Base-by-base conservation (phyloP, 208 protist species). In the Leishmania turanica region DNA sequence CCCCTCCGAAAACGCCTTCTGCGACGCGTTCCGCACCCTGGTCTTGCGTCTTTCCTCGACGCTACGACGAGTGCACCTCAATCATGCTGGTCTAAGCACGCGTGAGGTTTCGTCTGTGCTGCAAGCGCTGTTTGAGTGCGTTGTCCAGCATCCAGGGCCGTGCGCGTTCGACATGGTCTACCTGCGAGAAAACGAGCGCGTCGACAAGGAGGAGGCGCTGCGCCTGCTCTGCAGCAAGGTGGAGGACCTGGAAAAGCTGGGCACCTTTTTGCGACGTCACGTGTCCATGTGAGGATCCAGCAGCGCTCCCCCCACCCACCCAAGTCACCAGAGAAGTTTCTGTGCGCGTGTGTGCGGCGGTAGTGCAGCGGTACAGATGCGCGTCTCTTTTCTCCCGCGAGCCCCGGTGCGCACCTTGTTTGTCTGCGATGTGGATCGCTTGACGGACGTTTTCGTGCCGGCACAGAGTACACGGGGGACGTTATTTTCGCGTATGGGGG, bases 61-160 rank as follows among this genome's bases (percentile, higher is more conserved):
- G 19, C 82, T 89, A 3, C 80, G 81, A 0, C 88, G 88, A 13
- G 9, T 91, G 8, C 88, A 91, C 47, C 78, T 91, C 27, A 89
- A 89, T 45, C 88, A 91, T 64, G 81, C 82, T 5, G 74, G 66
- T 3, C 40, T 91, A 13, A 74, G 11, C 47, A 85, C 85, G 2
- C n/a, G 9, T 0, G 82, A 87, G 34, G 81, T 70, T 13, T 53
- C 74, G 19, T 56, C 7, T 21, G 19, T 91, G 7, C 37, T 91
- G 13, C 42, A 37, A 17, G 56, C 53, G 1, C 42, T 88, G n/a
- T 64, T 87, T 24, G 64, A 69, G 64, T 76, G 42, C n/a, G 51
- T 73, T 13, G 31, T 1, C 40, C 21, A n/a, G 34, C 47, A 68
- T 11, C 1, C 42, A 19, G 49, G 54, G 15, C 19, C 8, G 40